Base-by-base conservation (phyloP, 805 yeast species). In the Starmera quercuum region DNA sequence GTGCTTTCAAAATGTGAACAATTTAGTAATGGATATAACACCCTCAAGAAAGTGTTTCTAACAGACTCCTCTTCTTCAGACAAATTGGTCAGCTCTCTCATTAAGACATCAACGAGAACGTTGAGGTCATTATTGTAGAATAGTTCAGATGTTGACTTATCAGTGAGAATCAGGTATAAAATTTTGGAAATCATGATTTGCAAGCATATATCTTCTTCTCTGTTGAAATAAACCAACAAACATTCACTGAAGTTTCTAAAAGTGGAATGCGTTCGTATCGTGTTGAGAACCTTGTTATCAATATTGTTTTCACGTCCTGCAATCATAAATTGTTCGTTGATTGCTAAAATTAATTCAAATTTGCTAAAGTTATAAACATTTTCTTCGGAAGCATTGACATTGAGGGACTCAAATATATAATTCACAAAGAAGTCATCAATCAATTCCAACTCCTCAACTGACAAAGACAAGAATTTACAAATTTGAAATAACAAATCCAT, bases 301-400 rank as follows among this genome's bases (percentile, higher is more conserved):
- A 62, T 43, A 6, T 44, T 43, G 13, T 29, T 15, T 3, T 39
- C 36, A 25, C 54, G 66, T 47, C 44, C 64, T 40, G 73, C 60
- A 26, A 85, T 80, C 79, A 88, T 75, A 56, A 75, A 88, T 56
- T 88, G 96, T 53, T 88, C 96, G 56, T 88, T 88, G 18, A 88
- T 61, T 2, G 86, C 78, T 26, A 88, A 61, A 10, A 88, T 55
- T 12, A 84, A 60, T 47, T 77, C 78, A 61, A 87, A 78, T 40
- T 80, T 77, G 26, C 83, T 73, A 40, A 74, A 75, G 49, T 77
- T 80, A 41, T 66, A 67, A 31, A 75, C 69, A 49, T 80, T 79
- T 29, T 69, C 73, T 8, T 68, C 68, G 15, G 56, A 55, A 21
- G 65, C 61, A 2, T 64, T 54, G 7, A 67, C 66, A n/a, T 65